phyloP scores from a whole-genome alignment of 1,284 basidiomycete species.

The Psilocybe mexicana region DNA sequence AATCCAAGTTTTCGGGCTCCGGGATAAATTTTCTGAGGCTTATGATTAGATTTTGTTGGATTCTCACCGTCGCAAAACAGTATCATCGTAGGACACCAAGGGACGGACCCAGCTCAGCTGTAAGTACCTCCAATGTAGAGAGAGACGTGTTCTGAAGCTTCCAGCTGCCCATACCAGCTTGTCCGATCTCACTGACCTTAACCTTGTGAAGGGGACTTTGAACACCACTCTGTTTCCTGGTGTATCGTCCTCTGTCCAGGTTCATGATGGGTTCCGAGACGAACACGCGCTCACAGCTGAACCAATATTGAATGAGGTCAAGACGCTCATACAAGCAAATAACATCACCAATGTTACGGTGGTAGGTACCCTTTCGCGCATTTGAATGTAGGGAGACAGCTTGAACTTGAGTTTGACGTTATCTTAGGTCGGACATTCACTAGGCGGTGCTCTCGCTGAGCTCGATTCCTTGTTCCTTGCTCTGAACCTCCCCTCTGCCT shows the following conservation, averaged over 20 bases:
- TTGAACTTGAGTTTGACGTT: not conserved
- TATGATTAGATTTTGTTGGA: slow-evolving; percentile 21
- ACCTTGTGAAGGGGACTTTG: slow-evolving; percentile 36
- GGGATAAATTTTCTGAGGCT: not conserved
- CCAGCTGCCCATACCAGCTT: slow-evolving; percentile 6
- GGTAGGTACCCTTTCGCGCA: slow-evolving; percentile 27
- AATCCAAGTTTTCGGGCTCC: not conserved
- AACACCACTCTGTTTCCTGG: slow-evolving; percentile 50
- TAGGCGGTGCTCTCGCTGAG: slow-evolving; percentile 57
- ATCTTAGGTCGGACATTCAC: slow-evolving; percentile 50
- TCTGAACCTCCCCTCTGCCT: slow-evolving; percentile 43
- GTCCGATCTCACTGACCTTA: slow-evolving; percentile 48
- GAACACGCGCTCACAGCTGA: slow-evolving; percentile 43
- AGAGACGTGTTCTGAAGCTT: not conserved
- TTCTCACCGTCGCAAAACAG: slow-evolving; percentile 22
- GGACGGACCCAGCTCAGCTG: slow-evolving; percentile 23
- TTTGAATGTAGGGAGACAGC: too few species aligned
- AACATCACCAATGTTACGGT: slow-evolving; percentile 33
- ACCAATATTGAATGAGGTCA: slow-evolving; percentile 40
- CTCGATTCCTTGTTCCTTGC: slow-evolving; percentile 50
- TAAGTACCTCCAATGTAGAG: slow-evolving; percentile 1
- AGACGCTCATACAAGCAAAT: slow-evolving; percentile 33
- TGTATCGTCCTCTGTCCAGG: slow-evolving; percentile 35
- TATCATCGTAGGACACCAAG: slow-evolving; percentile 24
- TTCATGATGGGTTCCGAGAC: slow-evolving; percentile 50